Conservation (phyloP, 2,329 filamentous ascomycete genomes). For the Daldinia eschscholtzii region DNA sequence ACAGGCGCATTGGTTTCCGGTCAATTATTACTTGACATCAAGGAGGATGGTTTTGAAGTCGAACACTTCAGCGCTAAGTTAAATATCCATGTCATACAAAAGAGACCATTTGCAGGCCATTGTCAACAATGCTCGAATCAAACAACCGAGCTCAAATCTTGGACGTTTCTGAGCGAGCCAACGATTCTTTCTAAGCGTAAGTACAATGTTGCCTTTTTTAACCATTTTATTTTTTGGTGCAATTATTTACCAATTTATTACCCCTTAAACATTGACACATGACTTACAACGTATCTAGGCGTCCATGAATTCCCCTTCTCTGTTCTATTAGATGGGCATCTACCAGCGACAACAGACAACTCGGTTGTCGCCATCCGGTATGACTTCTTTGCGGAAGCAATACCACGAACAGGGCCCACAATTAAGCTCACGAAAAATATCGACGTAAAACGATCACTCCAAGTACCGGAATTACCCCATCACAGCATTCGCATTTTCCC, state of each 20-base stretch:
- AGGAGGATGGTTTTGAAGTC: conserved; percentile 74
- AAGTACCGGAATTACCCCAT: conserved; percentile 80
- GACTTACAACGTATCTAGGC: conserved; percentile 60
- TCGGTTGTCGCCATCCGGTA: conserved; percentile 81
- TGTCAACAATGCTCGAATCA: conserved; percentile 82
- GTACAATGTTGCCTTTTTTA: conserved; percentile 28
- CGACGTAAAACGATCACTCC: conserved; percentile 82
- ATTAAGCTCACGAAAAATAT: conserved; percentile 77
- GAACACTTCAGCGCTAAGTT: conserved; percentile 80
- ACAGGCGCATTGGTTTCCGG: conserved; percentile 89
- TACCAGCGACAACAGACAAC: conserved; percentile 86
- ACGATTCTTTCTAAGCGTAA: conserved; percentile 64
- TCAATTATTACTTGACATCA: conserved; percentile 79
- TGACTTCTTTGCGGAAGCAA: conserved; percentile 77
- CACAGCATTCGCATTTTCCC: conserved; percentile 95
- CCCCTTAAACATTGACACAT: conserved; percentile 8
- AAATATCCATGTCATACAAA: conserved; percentile 77
- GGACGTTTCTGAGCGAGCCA: conserved; percentile 77
- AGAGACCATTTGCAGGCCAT: conserved; percentile 83
- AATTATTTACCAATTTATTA: neutral
- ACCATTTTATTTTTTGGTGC: neutral
- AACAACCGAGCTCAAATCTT: conserved; percentile 79
- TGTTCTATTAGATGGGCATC: conserved; percentile 83
- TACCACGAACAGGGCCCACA: conserved; percentile 67
- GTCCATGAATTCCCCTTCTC: conserved; percentile 89